Evolutionary conservation across 148 eudicot species (phyloP).

Genomic region (Nepenthes mirabilis): DNA sequence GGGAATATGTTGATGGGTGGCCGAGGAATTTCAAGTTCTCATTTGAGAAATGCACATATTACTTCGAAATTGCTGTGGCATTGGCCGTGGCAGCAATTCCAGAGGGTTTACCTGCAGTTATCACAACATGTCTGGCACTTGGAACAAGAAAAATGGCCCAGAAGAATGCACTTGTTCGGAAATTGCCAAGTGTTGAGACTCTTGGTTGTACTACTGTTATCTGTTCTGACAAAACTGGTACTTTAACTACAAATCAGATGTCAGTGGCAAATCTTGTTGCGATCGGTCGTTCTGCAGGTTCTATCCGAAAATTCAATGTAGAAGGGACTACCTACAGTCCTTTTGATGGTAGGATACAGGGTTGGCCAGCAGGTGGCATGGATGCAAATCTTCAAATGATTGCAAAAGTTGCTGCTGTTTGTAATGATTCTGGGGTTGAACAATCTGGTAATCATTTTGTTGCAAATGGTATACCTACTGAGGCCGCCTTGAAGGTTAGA

Average conservation of each 20-base stretch:
- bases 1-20: conserved; percentile 40
- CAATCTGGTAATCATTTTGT: conserved; percentile 25
- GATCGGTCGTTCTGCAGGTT: conserved; percentile 12
- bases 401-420: conserved; percentile 32
- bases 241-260: conserved; percentile 46
- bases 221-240: conserved; percentile 45
- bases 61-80: conserved; percentile 43
- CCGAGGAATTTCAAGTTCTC: conserved; percentile 41
- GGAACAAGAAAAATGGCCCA: conserved; percentile 52
- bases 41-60: conserved; percentile 40
- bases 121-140: conserved; percentile 40
- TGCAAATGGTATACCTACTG: conserved; percentile 44
- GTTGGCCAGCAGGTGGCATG: conserved; percentile 20
- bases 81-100: conserved; percentile 48
- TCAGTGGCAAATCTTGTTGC: conserved; percentile 38
- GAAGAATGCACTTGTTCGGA: conserved; percentile 41
- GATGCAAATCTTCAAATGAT: conserved; percentile 30
- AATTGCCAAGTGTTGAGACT: conserved; percentile 46
- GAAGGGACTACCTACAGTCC: conserved; percentile 38
- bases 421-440: conserved; percentile 37
- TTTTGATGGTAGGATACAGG: conserved; percentile 26
- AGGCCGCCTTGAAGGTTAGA: conserved; percentile 41
- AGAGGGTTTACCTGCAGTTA: conserved; percentile 48
- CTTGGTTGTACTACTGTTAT: conserved; percentile 46
- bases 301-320: conserved; percentile 21